phyloP scores from a whole-genome alignment of 129 eudicot genomes.

The Artemisia tridentata region DNA sequence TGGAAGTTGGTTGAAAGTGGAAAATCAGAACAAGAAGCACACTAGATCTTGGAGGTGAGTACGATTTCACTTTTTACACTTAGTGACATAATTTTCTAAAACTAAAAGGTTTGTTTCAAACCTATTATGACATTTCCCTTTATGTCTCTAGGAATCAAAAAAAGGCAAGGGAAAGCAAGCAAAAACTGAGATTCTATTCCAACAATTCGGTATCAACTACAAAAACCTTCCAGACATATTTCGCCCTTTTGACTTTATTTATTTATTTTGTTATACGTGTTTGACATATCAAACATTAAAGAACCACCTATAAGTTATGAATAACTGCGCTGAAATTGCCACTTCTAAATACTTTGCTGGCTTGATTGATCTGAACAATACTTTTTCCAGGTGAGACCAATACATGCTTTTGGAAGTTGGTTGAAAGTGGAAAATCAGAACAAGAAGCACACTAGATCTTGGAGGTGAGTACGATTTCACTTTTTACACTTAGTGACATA shows the following conservation, averaged over 20 bases:
- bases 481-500: slow-evolving; percentile 2
- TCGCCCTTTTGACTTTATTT: not conserved
- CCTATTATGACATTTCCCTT: not conserved
- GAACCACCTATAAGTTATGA: too few relatives aligned
- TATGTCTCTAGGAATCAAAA: not conserved
- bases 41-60: slow-evolving; percentile 59
- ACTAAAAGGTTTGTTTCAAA: not conserved
- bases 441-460: slow-evolving; percentile 61
- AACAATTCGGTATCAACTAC: slow-evolving; percentile 60
- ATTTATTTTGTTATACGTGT: too few relatives aligned
- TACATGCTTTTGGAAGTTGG: slow-evolving; percentile 75
- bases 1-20: slow-evolving; percentile 67
- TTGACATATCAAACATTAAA: too few relatives aligned
- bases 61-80: not conserved
- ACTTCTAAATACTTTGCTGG: not conserved
- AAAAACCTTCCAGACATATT: slow-evolving; percentile 62
- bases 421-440: slow-evolving; percentile 57
- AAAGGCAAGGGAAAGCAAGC: slow-evolving; percentile 42
- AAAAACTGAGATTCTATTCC: slow-evolving; percentile 57
- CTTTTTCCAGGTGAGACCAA: slow-evolving; percentile 59
- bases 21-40: slow-evolving; percentile 64
- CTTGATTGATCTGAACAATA: slow-evolving; percentile 8
- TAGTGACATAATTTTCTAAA: not conserved
- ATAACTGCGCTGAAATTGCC: too few relatives aligned
- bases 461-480: slow-evolving; percentile 41